Evolutionary conservation across 495 filamentous ascomycete species (phyloP), one percentile per base, ranked within the genome.

Genomic region (Neurospora pannonica): DNA sequence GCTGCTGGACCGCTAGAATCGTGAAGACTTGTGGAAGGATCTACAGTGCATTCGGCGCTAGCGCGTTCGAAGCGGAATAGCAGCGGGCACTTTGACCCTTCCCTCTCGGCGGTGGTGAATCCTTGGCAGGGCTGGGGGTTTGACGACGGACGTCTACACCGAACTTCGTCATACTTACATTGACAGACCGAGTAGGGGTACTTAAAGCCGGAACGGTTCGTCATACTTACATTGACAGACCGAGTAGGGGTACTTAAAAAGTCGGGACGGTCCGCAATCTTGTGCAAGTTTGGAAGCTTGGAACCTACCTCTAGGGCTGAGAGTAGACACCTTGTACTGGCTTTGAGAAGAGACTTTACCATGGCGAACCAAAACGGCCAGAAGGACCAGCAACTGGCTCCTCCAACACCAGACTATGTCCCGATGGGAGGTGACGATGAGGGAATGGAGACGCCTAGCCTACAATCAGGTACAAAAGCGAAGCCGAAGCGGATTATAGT

Each of bases 401-500:
- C 54, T 19, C 54, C 28, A 9, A 31, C 54, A 0, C 54, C 54
- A 4, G 31, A 67, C 3, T 5, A 67, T 7, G 34, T 67, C 15
- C 34, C 54, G 0, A 5, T 67, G 24, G 28, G 0, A 19, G 28
- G 54, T 3, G 15, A 19, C 13, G 54, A 34, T 1, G 15, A 34
- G 1, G 54, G 54, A 2, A 67, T 67, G 54, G 28, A 67, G 54
- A 67, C 54, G 2, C 54, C 54, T 1, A 19, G 15, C 15, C 0
- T 67, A 19, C 54, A 31, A 0, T 1, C 28, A 2, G 54, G 54
- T 17, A 3, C 15, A 15, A 67, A 67, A 19, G 15, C 54, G 15
- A 67, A 19, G 28, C 54, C 54, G 17, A 83, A 83, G 72, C 77
- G 81, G 13, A 71, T 83, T 40, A 79, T 83, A 31, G 46, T 81